Percentiles rank a stretch among this genome's conserved stretches.
These are phyloP conservation scores for Boeremia lycopersici DNA, from an alignment of 2,329 filamentous ascomycete species.

Conservation along the genomic window DNA sequence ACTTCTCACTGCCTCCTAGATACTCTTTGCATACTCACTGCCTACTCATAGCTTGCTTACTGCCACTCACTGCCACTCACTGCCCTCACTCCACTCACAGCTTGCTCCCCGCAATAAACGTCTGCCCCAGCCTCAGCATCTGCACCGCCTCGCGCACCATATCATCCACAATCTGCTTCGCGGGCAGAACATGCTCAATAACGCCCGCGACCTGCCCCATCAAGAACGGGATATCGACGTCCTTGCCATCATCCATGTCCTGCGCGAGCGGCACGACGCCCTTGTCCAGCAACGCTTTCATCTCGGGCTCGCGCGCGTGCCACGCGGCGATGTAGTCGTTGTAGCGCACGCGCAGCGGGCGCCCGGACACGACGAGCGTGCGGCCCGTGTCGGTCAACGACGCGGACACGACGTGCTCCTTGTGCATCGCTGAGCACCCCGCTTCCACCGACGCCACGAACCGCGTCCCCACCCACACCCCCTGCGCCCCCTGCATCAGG, in stretches of 20 bases:
- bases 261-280: conserved; percentile 82
- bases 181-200: conserved; percentile 78
- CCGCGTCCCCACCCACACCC: conserved; percentile 92
- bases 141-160: conserved; percentile 68
- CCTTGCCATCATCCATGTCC: conserved; percentile 81
- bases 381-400: conserved; percentile 78
- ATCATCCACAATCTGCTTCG: conserved; percentile 81
- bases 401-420: conserved; percentile 81
- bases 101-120: conserved; percentile 44
- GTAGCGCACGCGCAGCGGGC: conserved; percentile 78
- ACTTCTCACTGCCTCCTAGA: too few species aligned
- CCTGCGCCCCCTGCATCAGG: conserved; percentile 85
- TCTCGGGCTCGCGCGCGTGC: conserved; percentile 76
- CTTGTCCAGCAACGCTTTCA: conserved; percentile 74
- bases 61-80: neutral
- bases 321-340: conserved; percentile 85
- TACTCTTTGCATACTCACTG: too few species aligned
- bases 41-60: too few species aligned
- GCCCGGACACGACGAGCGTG: conserved; percentile 80
- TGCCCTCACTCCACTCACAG: too few species aligned
- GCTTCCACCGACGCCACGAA: conserved; percentile 87
- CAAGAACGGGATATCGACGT: conserved; percentile 83
- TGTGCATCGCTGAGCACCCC: conserved; percentile 80
- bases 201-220: conserved; percentile 93
- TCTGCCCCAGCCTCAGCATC: conserved; percentile 46